Evolutionary conservation across 2,329 filamentous ascomycete species (phyloP).

Genomic region (Alternaria hordeiaustralica): DNA sequence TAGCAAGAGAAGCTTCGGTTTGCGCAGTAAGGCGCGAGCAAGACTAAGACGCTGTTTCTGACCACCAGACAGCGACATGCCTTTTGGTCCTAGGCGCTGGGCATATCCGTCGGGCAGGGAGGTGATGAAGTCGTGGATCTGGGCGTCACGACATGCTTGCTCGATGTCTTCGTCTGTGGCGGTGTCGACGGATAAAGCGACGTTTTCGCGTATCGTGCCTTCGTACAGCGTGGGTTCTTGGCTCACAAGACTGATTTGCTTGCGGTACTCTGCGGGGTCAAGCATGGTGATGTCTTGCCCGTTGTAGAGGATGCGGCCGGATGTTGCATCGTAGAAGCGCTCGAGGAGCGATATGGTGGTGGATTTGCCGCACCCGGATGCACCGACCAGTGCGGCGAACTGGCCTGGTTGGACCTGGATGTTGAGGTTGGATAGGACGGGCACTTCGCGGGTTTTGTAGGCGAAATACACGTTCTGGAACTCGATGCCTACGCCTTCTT

Average conservation of each 20-base stretch:
- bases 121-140: constrained; percentile 50
- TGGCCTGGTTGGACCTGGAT: constrained; percentile 62
- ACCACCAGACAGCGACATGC: constrained; percentile 43
- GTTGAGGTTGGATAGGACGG: constrained; percentile 59
- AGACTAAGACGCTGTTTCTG: constrained; percentile 47
- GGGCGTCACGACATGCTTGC: constrained; percentile 42
- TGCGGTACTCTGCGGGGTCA: constrained; percentile 49
- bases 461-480: constrained; percentile 94
- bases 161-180: constrained; percentile 41
- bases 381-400: constrained; percentile 73
- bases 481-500: constrained; percentile 63
- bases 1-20: constrained; percentile 41
- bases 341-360: constrained; percentile 69
- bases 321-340: constrained; percentile 72
- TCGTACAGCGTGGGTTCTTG: constrained; percentile 58
- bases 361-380: constrained; percentile 73
- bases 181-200: constrained; percentile 42
- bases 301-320: constrained; percentile 67
- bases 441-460: constrained; percentile 87
- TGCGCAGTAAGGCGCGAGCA: constrained; percentile 42
- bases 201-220: constrained; percentile 51
- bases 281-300: constrained; percentile 46
- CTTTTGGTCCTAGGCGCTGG: constrained; percentile 46
- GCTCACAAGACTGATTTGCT: constrained; percentile 52
- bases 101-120: constrained; percentile 45